Conservation (phyloP, 2,329 filamentous ascomycete species). For the Fusarium begoniae region DNA sequence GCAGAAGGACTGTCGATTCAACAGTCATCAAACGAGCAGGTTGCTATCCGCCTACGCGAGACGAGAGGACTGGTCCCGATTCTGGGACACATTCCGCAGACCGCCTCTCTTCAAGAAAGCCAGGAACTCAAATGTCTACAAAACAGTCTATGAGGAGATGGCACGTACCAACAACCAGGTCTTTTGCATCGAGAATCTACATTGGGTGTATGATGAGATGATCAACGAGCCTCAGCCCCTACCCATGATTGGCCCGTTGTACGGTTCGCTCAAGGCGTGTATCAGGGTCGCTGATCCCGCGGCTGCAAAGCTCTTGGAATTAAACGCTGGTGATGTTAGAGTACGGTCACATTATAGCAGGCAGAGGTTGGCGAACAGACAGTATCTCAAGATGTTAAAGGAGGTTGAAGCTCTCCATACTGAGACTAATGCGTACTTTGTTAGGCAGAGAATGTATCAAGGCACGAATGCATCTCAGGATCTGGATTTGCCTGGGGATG, state of each 20-base stretch:
- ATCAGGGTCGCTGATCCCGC: slow-evolving; percentile 63
- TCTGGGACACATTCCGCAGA: slow-evolving; percentile 70
- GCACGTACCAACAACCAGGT: slow-evolving; percentile 54
- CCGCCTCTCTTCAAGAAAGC: slow-evolving; percentile 59
- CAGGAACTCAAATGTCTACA: slow-evolving; percentile 65
- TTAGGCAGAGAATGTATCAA: slow-evolving; percentile 9
- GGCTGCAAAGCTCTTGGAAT: slow-evolving; percentile 41
- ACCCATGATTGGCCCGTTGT: slow-evolving; percentile 53
- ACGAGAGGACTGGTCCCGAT: slow-evolving; percentile 61
- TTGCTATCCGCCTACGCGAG: slow-evolving; percentile 59
- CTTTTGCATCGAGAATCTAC: slow-evolving; percentile 58
- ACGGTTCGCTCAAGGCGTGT: slow-evolving; percentile 61
- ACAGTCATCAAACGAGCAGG: slow-evolving; percentile 50
- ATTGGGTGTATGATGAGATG: slow-evolving; percentile 69
- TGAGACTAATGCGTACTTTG: slow-evolving; percentile 10
- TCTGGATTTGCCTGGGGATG: not conserved
- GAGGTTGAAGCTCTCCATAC: slow-evolving; percentile 43
- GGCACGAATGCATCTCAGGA: not conserved
- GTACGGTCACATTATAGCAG: slow-evolving; percentile 18
- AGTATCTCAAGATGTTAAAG: slow-evolving; percentile 46
- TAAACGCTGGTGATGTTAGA: no score
- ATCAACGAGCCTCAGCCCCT: slow-evolving; percentile 62
- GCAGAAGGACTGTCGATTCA: slow-evolving; percentile 50
- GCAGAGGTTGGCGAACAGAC: slow-evolving; percentile 42
- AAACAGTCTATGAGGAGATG: slow-evolving; percentile 60